These are phyloP conservation scores for Hibiscus syriacus DNA, from an alignment of 345 rosid genomes.

Conservation along the genomic window DNA sequence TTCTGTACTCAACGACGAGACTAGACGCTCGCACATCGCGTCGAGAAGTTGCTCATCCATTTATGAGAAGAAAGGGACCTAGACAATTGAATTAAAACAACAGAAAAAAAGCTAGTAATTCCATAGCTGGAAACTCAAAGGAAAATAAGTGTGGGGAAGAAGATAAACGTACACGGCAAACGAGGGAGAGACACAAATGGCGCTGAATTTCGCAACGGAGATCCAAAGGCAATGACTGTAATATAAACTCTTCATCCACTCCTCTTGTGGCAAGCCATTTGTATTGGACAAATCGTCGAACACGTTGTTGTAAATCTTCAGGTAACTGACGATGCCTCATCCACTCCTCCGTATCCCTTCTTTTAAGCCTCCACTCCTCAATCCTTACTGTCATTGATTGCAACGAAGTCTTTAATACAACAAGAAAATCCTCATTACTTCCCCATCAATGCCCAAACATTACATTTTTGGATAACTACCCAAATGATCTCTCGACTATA, in stretches of 20 bases:
- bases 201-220: slow-evolving; percentile 84
- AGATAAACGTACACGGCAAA: slow-evolving; percentile 62
- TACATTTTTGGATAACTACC: slow-evolving; percentile 31
- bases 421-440: neutral
- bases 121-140: neutral
- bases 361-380: slow-evolving; percentile 85
- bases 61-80: slow-evolving; percentile 93
- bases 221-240: slow-evolving; percentile 64
- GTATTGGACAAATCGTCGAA: slow-evolving; percentile 66
- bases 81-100: slow-evolving; percentile 5
- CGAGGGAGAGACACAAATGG: slow-evolving; percentile 86
- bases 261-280: slow-evolving; percentile 97
- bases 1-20: slow-evolving; percentile 61
- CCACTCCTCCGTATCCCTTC: slow-evolving; percentile 94
- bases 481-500: too few relatives aligned
- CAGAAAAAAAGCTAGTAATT: neutral
- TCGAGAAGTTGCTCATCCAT: slow-evolving; percentile 95
- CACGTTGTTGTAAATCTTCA: slow-evolving; percentile 65
- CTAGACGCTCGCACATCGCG: slow-evolving; percentile 80
- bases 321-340: slow-evolving; percentile 95
- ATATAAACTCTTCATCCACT: slow-evolving; percentile 78
- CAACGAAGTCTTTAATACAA: slow-evolving; percentile 55
- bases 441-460: neutral
- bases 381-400: slow-evolving; percentile 78
- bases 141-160: neutral